Conservation (phyloP, 768 basidiomycete species). For the Russula olivacea region DNA sequence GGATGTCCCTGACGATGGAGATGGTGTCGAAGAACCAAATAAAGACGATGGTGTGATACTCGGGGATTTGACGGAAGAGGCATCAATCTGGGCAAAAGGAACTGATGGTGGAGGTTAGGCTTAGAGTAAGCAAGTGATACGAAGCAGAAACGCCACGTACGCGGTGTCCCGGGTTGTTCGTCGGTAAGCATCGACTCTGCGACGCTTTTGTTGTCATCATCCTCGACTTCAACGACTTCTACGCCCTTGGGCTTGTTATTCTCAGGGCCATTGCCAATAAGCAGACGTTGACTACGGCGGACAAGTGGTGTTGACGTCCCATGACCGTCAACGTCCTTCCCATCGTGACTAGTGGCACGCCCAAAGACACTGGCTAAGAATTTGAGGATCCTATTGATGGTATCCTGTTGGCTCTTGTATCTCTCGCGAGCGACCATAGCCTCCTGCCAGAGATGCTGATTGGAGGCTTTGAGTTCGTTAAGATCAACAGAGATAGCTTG, state of each 20-base stretch:
- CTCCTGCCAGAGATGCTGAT: slow-evolving; percentile 91
- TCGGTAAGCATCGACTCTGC: slow-evolving; percentile 16
- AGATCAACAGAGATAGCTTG: slow-evolving; percentile 86
- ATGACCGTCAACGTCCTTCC: slow-evolving; percentile 34
- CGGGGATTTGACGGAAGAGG: slow-evolving; percentile 17
- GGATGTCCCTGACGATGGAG: not conserved
- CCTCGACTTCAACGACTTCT: slow-evolving; percentile 35
- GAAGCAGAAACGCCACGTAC: slow-evolving; percentile 1
- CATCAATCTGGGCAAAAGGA: slow-evolving; percentile 22
- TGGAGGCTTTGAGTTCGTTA: slow-evolving; percentile 80
- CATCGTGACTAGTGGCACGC: slow-evolving; percentile 35
- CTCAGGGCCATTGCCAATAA: slow-evolving; percentile 55
- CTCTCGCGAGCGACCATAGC: slow-evolving; percentile 68
- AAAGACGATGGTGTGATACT: slow-evolving; percentile 6
- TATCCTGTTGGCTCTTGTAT: slow-evolving; percentile 92
- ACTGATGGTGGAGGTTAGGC: not conserved
- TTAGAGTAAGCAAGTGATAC: not conserved
- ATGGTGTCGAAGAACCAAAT: not conserved
- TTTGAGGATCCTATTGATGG: slow-evolving; percentile 90
- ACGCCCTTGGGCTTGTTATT: slow-evolving; percentile 36
- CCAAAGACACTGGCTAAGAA: slow-evolving; percentile 94
- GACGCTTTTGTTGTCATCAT: slow-evolving; percentile 37
- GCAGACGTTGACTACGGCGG: slow-evolving; percentile 49
- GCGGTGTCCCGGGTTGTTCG: slow-evolving; percentile 4
- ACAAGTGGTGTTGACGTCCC: slow-evolving; percentile 37